These are phyloP conservation scores for Populus trichocarpa DNA, from an alignment of 441 rosid genomes.

Conservation along the genomic window DNA sequence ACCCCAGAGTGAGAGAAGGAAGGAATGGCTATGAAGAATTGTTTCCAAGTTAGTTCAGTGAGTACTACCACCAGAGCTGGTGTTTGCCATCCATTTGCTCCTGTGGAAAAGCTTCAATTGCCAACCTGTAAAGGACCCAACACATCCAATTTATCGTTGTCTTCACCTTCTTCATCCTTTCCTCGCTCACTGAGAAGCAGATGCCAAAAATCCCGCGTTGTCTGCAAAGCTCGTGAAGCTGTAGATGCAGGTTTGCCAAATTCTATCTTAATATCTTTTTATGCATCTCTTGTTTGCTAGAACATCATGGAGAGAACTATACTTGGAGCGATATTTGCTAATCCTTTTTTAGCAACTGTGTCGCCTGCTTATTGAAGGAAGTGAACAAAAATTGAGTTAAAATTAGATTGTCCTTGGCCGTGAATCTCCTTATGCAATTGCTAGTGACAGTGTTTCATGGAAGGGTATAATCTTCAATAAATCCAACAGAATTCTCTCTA, in stretches of 20 bases:
- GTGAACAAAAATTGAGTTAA: background rate
- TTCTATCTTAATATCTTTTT: background rate
- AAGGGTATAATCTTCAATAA: background rate
- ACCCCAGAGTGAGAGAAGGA: background rate
- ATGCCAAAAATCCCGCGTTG: constrained; percentile 25
- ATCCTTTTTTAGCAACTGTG: background rate
- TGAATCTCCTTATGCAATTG: background rate
- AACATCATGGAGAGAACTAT: background rate
- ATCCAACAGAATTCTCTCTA: background rate
- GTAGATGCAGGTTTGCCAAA: constrained; percentile 40
- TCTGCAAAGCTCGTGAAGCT: constrained; percentile 68
- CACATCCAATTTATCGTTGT: constrained; percentile 18
- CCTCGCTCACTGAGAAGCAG: constrained; percentile 18
- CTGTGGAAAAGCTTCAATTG: constrained; percentile 30
- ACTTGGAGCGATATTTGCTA: background rate
- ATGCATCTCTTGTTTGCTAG: background rate
- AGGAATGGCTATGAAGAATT: constrained; percentile 45
- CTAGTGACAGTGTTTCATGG: background rate
- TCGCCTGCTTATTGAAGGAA: background rate
- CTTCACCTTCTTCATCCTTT: constrained; percentile 19
- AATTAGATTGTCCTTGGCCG: background rate
- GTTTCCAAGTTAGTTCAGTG: constrained; percentile 41
- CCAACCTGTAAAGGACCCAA: constrained; percentile 25
- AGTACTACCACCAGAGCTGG: constrained; percentile 22
- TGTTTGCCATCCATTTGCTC: constrained; percentile 26